Base-by-base conservation (phyloP, 805 yeast species). In the Diddensiella caesifluorescens region DNA sequence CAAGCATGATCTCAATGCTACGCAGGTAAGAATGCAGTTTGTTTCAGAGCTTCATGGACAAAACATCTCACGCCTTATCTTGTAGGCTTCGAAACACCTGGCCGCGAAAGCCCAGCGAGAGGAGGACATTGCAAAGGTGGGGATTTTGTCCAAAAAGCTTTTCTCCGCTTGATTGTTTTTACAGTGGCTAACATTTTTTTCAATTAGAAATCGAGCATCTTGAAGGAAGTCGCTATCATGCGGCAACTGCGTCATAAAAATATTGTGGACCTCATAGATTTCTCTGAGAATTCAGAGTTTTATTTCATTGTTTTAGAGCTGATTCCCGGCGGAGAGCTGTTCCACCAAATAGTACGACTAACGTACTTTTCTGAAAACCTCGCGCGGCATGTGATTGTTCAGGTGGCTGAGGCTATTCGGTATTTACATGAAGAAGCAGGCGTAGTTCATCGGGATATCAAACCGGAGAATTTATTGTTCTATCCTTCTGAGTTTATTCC, bases 401-500 rank as follows among this genome's bases (percentile, higher is more conserved):
- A 83, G 57, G 79, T 84, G 25, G 82, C 85, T 3, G 68, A 73
- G 36, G 81, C 90, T 0, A 73, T 83, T 18, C 73, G 81, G 35
- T 79, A 82, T 57, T 64, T 84, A 37, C 94, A 83, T 56, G 80
- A 80, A 41, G 81, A 76, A 47, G 72, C 79, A 12, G 81, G 82
- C 3, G 73, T 77, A 15, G 94, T 83, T 19, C 94, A 83, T 59
- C 66, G 94, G 32, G 94, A 83, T 59, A 83, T 83, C 54, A 83
- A 83, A 61, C 94, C 94, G 1, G 94, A 83, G 51, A 83, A 83
- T 57, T 62, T 83, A 35, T 63, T 83, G 31, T 84, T 80, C 57
- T 69, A 73, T 33, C 82, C 80, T 1, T 73, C 73, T 21, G 70
- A 71, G 1, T 63, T 66, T 40, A 48, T 65, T 4, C 72, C 74